Base-by-base conservation (phyloP, 177 flowering plant genomes). In the Telopea speciosissima region DNA sequence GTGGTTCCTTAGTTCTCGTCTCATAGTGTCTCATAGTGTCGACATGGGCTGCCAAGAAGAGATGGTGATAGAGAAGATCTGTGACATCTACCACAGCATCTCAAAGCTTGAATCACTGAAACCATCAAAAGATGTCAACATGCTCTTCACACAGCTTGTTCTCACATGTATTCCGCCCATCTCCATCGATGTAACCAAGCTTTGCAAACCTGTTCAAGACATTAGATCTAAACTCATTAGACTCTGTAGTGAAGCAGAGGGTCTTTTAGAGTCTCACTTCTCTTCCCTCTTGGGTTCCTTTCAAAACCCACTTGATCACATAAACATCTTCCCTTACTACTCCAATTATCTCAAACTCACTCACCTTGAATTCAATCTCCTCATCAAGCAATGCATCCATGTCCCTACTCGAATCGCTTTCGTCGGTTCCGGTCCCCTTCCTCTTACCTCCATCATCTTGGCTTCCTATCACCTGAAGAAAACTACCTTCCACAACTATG, bases 391-490 rank as follows among this genome's bases (percentile, higher is more conserved):
- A 74, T 67, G 61, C 78, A 3, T 82, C 44, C 68, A 70, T 24
- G 71, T 62, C 62, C 97, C 93, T 13, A 76, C 19, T 61, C 78
- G 76, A 3, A 67, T 93, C 36, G 97, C 98, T 73, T 93, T 93
- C 61, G 74, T 92, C 26, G 98, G 98, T 1, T 94, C 98, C 2
- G 98, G 98, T 24, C 97, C 98, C 12, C 84, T 94, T 9, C 98
- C 98, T 0, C 89, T 94, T 6, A 89, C 98, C 16, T 87, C 97
- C 11, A 87, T 94, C 24, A 88, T 88, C 21, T 72, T 94, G 63
- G 98, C 98, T 42, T 64, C 82, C 0, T 40, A 74, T 33, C 95
- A 94, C 81, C 83, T 94, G 69, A 74, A 76, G 16, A 22, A 65
- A 65, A 75, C 97, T 24, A 5, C 74, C 25, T 91, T 95, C 74